Evolutionary conservation across 1,284 basidiomycete genomes (phyloP), one percentile per base, ranked within the genome.

Genomic region (Cryptococcus sp.): DNA sequence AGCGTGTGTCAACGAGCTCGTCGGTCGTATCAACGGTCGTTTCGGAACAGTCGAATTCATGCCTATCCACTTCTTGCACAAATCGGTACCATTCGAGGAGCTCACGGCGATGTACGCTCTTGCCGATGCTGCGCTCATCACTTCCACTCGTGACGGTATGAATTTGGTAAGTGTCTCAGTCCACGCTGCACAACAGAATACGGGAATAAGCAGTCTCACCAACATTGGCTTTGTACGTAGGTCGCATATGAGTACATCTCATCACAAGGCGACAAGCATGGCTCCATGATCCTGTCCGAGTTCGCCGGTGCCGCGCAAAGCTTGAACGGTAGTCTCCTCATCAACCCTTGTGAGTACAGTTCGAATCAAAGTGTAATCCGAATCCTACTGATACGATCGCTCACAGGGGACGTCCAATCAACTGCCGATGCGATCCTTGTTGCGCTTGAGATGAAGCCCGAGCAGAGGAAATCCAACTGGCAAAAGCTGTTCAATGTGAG

Each of bases 231-330:
- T 2, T 8, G 8, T n/a, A 15, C 65, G 30, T 35, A 94, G 93
- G 93, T 98, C n/a, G 96, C 94, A 11, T 99, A 99, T 80, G 96
- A 99, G 78, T 99, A 99, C 78, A 90, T 98, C 70, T 93, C 95
- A 0, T 94, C 92, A 70, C 96, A 99, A 75, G 86, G 91, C 69
- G 86, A 89, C 54, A 85, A 88, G 17, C 91, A 97, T 70, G 96
- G 95, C 42, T 91, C 91, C 13, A 93, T 99, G 90, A 95, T 99
- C 72, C 84, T 99, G 10, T 97, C 93, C 61, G 95, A 99, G 77
- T 99, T 99, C 71, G 94, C 96, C 0, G 96, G 95, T 48, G 95
- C 96, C 2, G 95, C 96, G 10, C 96, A 99, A 81, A 91, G 88
- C 63, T 81, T 96, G 65, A 95, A 96, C 72, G 93, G 93, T 17